Percentiles rank a stretch among this genome's conserved stretches.
Conservation (phyloP, 148 eudicot genomes). For the Polygonum maritimum region DNA sequence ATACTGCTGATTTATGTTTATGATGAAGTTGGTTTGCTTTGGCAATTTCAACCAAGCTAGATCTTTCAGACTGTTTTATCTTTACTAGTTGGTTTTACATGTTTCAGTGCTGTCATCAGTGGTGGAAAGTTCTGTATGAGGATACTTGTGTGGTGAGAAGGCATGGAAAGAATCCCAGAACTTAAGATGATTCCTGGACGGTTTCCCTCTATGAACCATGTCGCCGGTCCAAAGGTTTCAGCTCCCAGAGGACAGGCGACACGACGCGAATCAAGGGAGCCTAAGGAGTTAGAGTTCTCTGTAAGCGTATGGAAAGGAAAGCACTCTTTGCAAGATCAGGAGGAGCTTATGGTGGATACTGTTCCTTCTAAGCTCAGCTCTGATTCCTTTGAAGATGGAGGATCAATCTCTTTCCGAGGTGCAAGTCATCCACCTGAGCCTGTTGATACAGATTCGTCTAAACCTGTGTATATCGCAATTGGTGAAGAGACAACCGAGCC, state of each 20-base stretch:
- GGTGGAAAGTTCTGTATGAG: constrained; percentile 6
- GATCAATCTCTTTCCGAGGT: constrained; percentile 12
- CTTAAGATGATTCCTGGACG: constrained; percentile 12
- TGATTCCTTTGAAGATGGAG: constrained; percentile 15
- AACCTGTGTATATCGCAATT: constrained; percentile 12
- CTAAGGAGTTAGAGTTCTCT: constrained; percentile 10
- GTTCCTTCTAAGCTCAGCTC: constrained; percentile 7
- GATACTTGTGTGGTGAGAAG: constrained; percentile 10
- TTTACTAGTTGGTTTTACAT: background rate
- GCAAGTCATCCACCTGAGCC: constrained; percentile 17
- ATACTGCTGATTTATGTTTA: background rate
- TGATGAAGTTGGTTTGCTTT: background rate
- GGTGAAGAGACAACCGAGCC: constrained; percentile 10
- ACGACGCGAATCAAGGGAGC: background rate
- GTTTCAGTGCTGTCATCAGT: background rate
- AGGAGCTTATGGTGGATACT: constrained; percentile 1
- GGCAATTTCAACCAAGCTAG: background rate
- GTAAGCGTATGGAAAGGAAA: constrained; percentile 12
- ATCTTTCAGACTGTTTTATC: background rate
- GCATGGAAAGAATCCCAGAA: constrained; percentile 14
- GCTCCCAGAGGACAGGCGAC: background rate
- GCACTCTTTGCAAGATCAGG: constrained; percentile 10
- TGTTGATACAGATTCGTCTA: constrained; percentile 5
- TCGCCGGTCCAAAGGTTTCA: background rate
- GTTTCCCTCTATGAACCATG: constrained; percentile 8